Evolutionary conservation across 129 eudicot genomes (phyloP).

Genomic region (Lactuca saligna): DNA sequence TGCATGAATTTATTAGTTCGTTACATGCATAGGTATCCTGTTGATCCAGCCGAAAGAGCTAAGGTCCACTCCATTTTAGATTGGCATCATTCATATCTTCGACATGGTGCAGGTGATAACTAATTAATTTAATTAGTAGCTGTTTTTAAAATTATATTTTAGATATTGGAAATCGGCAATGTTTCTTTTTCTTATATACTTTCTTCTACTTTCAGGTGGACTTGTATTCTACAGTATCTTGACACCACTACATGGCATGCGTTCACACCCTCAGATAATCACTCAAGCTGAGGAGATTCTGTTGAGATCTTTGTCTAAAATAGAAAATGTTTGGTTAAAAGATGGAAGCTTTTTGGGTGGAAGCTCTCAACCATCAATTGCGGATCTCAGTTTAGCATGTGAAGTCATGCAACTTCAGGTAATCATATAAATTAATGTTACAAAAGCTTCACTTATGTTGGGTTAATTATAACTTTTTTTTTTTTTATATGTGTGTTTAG

Average conservation of each 20-base stretch:
- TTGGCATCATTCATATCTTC: slow-evolving; percentile 87
- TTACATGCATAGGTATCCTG: slow-evolving; percentile 66
- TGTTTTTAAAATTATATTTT: too few relatives aligned
- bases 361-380: slow-evolving; percentile 64
- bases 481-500: slow-evolving; percentile 26
- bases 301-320: slow-evolving; percentile 40
- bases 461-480: not conserved
- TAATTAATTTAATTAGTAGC: too few relatives aligned
- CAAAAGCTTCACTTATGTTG: not conserved
- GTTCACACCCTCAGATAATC: slow-evolving; percentile 40
- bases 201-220: slow-evolving; percentile 32
- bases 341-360: slow-evolving; percentile 60
- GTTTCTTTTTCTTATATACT: too few relatives aligned
- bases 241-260: slow-evolving; percentile 46
- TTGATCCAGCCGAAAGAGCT: slow-evolving; percentile 61
- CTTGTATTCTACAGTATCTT: slow-evolving; percentile 38
- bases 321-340: slow-evolving; percentile 67
- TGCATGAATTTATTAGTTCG: not conserved
- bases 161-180: too few relatives aligned
- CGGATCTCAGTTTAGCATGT: slow-evolving; percentile 67
- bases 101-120: slow-evolving; percentile 63
- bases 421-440: slow-evolving; percentile 2
- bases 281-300: slow-evolving; percentile 47
- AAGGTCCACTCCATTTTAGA: slow-evolving; percentile 79
- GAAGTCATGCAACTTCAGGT: slow-evolving; percentile 78